Conservation (phyloP, 306 rosid genomes). For the Dalbergia cultrata region DNA sequence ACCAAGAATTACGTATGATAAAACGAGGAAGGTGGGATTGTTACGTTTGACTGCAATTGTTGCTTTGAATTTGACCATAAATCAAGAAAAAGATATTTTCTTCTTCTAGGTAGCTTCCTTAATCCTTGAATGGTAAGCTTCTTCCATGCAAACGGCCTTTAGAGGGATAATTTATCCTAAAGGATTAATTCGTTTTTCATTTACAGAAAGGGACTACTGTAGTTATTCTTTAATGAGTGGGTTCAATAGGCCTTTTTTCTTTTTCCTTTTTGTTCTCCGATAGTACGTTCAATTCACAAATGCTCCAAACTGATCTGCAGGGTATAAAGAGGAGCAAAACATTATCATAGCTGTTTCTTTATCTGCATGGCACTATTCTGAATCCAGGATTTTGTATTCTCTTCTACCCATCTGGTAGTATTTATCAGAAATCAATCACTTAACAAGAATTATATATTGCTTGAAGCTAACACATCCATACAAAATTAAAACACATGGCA, state of each 20-base stretch:
- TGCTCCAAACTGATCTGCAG: no score
- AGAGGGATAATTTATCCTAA: not conserved
- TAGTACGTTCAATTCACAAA: no score
- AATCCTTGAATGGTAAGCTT: not conserved
- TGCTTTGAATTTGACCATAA: constrained; percentile 5
- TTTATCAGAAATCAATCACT: not conserved
- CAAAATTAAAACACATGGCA: not conserved
- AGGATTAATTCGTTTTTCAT: not conserved
- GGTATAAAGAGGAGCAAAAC: no score
- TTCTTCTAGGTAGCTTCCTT: constrained; percentile 25
- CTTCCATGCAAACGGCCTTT: not conserved
- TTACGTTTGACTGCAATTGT: constrained; percentile 9
- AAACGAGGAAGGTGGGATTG: not conserved
- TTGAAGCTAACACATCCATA: not conserved
- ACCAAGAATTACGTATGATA: not conserved
- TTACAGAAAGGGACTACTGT: not conserved
- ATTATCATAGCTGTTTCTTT: not conserved
- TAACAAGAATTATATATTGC: not conserved
- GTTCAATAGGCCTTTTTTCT: not conserved
- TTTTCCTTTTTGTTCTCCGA: no score
- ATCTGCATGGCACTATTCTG: not conserved
- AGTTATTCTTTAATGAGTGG: not conserved
- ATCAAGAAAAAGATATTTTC: not conserved
- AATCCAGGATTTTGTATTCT: not conserved
- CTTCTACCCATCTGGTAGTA: not conserved